A percentile compares a stretch with the other conserved stretches of the same genome.
These are phyloP conservation scores for Knoxdaviesia proteae DNA, from an alignment of 2,329 filamentous ascomycete genomes.

Conservation along the genomic window DNA sequence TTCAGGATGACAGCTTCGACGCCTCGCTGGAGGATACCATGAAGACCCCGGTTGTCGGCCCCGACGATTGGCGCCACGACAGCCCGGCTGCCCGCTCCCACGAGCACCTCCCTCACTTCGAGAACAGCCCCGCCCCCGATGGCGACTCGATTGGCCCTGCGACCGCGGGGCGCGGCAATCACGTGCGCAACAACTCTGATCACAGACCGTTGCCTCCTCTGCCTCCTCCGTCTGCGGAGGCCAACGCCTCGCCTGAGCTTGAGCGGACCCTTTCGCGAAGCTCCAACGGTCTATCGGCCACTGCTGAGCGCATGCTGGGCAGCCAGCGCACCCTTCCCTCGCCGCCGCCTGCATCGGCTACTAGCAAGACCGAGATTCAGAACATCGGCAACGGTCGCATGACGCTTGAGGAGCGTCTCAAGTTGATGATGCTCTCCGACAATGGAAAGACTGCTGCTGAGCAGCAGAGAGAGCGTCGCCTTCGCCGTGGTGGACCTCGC, in stretches of 20 bases:
- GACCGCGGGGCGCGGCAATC: constrained; percentile 16
- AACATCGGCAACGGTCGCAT: constrained; percentile 57
- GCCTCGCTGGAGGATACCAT: constrained; percentile 87
- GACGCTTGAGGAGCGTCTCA: constrained; percentile 68
- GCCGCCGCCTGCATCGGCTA: constrained; percentile 41
- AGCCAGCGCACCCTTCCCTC: constrained; percentile 50
- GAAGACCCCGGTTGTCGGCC: constrained; percentile 93
- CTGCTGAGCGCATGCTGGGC: constrained; percentile 49
- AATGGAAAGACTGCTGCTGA: constrained; percentile 41
- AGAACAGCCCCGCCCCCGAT: constrained; percentile 47
- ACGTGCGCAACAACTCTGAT: constrained; percentile 30
- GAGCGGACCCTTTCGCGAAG: constrained; percentile 20
- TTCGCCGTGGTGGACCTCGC: constrained; percentile 38
- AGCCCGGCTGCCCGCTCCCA: constrained; percentile 19
- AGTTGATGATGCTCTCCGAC: constrained; percentile 72
- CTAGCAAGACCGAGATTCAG: constrained; percentile 58
- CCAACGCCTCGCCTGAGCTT: constrained; percentile 6
- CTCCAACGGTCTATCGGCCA: constrained; percentile 43
- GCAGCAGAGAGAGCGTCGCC: constrained; percentile 46
- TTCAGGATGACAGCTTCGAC: constrained; percentile 75
- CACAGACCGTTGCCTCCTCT: constrained; percentile 73
- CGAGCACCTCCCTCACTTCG: constrained; percentile 42
- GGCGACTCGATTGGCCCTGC: constrained; percentile 16
- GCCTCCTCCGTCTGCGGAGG: constrained; percentile 24
- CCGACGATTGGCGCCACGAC: constrained; percentile 83